Conservation (phyloP, 345 rosid genomes). For the Citrus trifoliata region DNA sequence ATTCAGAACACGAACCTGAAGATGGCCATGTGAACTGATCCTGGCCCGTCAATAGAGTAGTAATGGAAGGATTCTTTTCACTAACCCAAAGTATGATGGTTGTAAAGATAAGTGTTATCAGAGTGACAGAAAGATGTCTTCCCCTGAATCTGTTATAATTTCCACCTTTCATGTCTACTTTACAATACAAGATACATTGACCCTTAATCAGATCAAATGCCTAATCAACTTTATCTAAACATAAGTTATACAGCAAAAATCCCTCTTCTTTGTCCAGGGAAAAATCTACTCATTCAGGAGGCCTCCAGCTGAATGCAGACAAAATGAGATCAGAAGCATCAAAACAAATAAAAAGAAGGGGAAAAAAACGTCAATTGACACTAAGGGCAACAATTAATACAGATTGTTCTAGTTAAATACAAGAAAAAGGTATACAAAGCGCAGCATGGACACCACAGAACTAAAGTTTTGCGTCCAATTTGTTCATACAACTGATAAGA, state of each 20-base stretch:
- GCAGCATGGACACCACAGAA: not conserved
- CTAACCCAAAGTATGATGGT: constrained; percentile 40
- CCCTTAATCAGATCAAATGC: not conserved
- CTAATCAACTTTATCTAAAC: not conserved
- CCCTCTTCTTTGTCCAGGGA: not conserved
- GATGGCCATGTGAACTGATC: constrained; percentile 34
- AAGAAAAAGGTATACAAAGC: not conserved
- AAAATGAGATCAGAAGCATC: not conserved
- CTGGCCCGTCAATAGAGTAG: constrained; percentile 28
- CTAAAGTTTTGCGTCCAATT: not conserved
- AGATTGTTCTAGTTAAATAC: not conserved
- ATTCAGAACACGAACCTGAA: constrained; percentile 41
- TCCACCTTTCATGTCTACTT: constrained; percentile 48
- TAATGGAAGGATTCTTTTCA: constrained; percentile 44
- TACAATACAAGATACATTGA: constrained; percentile 7
- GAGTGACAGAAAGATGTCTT: constrained; percentile 30
- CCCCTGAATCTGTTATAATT: constrained; percentile 28
- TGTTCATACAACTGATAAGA: too few species aligned
- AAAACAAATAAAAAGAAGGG: not conserved
- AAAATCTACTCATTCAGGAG: constrained; percentile 4
- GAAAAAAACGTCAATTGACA: not conserved
- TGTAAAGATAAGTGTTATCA: constrained; percentile 31
- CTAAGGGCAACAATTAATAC: not conserved
- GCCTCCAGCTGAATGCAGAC: not conserved
- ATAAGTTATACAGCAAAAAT: not conserved